phyloP scores from a whole-genome alignment of 1,284 basidiomycete species.

The Cryptococcus neoformans region DNA sequence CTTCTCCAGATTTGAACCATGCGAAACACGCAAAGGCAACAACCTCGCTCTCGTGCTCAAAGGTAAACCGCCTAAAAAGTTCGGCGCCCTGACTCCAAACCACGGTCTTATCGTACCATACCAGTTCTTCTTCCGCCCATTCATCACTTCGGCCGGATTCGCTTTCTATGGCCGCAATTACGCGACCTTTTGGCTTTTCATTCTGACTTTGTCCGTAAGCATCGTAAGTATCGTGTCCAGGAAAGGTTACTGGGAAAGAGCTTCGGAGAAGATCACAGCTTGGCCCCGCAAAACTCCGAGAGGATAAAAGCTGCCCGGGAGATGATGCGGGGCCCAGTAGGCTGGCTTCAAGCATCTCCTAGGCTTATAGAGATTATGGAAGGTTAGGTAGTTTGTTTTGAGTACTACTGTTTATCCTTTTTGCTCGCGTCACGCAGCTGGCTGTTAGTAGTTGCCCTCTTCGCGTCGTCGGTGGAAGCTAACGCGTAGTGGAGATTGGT shows the following conservation, averaged over 20 bases:
- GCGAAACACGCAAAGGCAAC: slow-evolving; percentile 75
- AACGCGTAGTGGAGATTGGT: no score
- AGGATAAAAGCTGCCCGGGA: slow-evolving; percentile 25
- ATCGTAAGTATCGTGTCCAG: slow-evolving; percentile 1
- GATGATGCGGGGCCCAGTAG: slow-evolving; percentile 28
- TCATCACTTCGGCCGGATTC: slow-evolving; percentile 2
- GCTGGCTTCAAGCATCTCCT: slow-evolving; percentile 23
- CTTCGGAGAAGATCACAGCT: slow-evolving; percentile 4
- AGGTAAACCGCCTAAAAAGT: slow-evolving; percentile 70
- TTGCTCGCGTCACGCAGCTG: no score
- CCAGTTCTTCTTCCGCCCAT: slow-evolving; percentile 53
- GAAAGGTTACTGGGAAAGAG: slow-evolving; percentile 2
- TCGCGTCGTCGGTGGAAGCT: no score
- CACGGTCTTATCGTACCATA: slow-evolving; percentile 68
- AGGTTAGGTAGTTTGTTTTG: slow-evolving; percentile 11
- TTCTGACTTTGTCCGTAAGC: neutral
- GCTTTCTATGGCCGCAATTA: neutral
- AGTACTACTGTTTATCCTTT: no score
- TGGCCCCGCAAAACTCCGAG: slow-evolving; percentile 8
- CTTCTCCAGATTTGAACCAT: slow-evolving; percentile 52
- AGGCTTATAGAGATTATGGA: neutral
- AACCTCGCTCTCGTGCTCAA: slow-evolving; percentile 63
- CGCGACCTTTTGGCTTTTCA: no score
- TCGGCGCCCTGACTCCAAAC: slow-evolving; percentile 67
- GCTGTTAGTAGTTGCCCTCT: no score